phyloP scores from a whole-genome alignment of 805 yeast species.

The Ogataea dorogensis region DNA sequence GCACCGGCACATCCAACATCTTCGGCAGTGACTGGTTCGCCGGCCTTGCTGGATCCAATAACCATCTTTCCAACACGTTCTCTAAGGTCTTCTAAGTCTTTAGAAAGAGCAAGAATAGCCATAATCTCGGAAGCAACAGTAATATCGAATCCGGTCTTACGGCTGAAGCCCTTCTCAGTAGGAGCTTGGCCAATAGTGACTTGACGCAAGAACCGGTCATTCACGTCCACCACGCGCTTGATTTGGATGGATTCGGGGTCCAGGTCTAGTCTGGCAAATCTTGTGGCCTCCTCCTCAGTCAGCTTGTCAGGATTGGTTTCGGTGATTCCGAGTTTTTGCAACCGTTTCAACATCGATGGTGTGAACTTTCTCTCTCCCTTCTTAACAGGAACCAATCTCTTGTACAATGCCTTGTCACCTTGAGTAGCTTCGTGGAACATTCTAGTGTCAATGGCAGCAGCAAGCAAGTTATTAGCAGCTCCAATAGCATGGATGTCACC shows the following conservation, averaged over 20 bases:
- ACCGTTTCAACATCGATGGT: constrained; percentile 63
- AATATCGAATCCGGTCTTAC: constrained; percentile 79
- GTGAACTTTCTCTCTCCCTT: constrained; percentile 70
- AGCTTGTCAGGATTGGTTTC: constrained; percentile 72
- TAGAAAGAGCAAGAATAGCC: constrained; percentile 79
- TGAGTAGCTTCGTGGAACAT: constrained; percentile 82
- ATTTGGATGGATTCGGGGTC: constrained; percentile 79
- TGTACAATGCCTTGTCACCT: constrained; percentile 67
- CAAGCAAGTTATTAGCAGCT: constrained; percentile 75
- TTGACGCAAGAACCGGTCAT: constrained; percentile 76
- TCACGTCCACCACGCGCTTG: constrained; percentile 83
- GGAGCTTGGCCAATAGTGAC: constrained; percentile 80
- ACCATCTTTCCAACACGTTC: constrained; percentile 74
- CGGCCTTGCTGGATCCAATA: constrained; percentile 63
- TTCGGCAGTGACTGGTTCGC: constrained; percentile 77
- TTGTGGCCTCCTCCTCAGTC: constrained; percentile 62
- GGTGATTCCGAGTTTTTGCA: constrained; percentile 63
- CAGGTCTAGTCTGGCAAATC: constrained; percentile 68
- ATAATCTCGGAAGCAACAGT: constrained; percentile 83
- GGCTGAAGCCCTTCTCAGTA: constrained; percentile 70
- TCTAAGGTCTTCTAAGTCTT: constrained; percentile 69
- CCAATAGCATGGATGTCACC: constrained; percentile 87
- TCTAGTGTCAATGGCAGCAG: constrained; percentile 85
- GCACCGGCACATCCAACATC: constrained; percentile 88
- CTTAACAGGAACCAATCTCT: constrained; percentile 72